Evolutionary conservation across 805 yeast species (phyloP), one percentile per base, ranked within the genome.

Genomic region (Candida quercuum): DNA sequence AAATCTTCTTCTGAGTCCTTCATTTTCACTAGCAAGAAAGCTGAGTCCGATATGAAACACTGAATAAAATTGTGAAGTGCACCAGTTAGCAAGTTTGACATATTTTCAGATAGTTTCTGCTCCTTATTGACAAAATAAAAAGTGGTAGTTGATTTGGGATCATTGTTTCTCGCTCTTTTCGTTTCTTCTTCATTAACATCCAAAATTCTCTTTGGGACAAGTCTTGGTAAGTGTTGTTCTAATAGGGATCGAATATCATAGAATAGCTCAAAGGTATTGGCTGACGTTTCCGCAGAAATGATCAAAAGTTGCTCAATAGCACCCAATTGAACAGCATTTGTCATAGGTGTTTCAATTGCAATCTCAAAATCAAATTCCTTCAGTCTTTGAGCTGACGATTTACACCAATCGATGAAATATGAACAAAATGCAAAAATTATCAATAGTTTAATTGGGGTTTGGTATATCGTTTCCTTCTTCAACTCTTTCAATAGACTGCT

Each of bases 1-100:
- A 78, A 71, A 53, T 84, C 91, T 50, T 83, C 91, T 55, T 84
- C 91, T 10, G 75, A 74, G 49, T 84, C 87, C 46, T 86, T 72
- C 31, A 83, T 67, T 47, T 72, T 74, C 1, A 86, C 80, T 37
- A 84, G 62, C 7, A 83, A 64, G 39, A 80, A 73, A 1, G 88
- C 86, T 20, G 81, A 73, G 49, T 80, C 76, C 11, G 72, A 66
- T 19, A 83, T 75, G 46, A 81, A 79, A 8, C 66, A 57, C 36
- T 67, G 71, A 33, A 80, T 69, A 42, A 81, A 77, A 1, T 57
- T 51, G 48, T 76, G 75, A 31, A 81, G 64, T 6, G 64, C 43
- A 3, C 67, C 56, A 1, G 71, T 61, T 54, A 61, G 67, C 1
- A 52, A 33, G 6, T 41, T 34, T 3, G 53, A 48, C 23, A 56